These are phyloP conservation scores for Eutrema yunnanense DNA, from an alignment of 345 rosid species.

Conservation along the genomic window DNA sequence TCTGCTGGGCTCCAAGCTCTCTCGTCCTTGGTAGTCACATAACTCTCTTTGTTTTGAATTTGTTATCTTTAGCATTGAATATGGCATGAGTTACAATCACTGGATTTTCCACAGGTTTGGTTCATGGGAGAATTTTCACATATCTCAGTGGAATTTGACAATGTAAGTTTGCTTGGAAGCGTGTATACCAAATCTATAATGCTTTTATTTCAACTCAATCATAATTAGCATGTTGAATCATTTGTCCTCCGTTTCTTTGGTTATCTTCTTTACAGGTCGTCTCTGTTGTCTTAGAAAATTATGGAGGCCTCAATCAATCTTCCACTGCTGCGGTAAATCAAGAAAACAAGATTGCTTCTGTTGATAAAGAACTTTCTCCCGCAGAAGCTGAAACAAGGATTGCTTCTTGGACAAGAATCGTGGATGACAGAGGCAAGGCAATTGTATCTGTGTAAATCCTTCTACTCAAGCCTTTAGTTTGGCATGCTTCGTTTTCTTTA, in stretches of 20 bases:
- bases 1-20: slow-evolving; percentile 68
- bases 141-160: slow-evolving; percentile 59
- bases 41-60: not conserved
- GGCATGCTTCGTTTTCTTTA: not conserved
- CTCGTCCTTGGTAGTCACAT: slow-evolving; percentile 50
- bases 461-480: slow-evolving; percentile 14
- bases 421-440: slow-evolving; percentile 60
- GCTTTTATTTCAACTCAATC: not conserved
- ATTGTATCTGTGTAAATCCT: slow-evolving; percentile 44
- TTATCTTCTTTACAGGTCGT: slow-evolving; percentile 42
- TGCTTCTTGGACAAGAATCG: slow-evolving; percentile 57
- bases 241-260: not conserved
- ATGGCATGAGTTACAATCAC: not conserved
- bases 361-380: slow-evolving; percentile 26
- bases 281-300: slow-evolving; percentile 65
- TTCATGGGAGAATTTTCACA: slow-evolving; percentile 79
- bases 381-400: slow-evolving; percentile 37
- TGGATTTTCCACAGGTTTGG: slow-evolving; percentile 44
- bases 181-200: not conserved
- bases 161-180: slow-evolving; percentile 38
- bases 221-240: not conserved
- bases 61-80: not conserved
- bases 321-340: slow-evolving; percentile 18
- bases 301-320: slow-evolving; percentile 31
- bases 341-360: slow-evolving; percentile 22